phyloP scores from a whole-genome alignment of 768 basidiomycete genomes.

The Leucosporidium scottii region DNA sequence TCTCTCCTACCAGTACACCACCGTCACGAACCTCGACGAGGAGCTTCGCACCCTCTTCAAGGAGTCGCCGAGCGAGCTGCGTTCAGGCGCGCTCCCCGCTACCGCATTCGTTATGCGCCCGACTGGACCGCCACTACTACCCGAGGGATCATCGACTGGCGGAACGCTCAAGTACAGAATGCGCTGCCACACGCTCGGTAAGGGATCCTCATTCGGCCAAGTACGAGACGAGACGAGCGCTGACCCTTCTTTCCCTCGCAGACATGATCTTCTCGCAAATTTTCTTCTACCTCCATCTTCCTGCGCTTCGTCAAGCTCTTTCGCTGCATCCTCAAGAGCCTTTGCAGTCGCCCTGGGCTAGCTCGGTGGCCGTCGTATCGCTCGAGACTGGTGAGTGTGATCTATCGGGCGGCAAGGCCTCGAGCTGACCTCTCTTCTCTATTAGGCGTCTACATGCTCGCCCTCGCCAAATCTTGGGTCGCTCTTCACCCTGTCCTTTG shows the following conservation, averaged over 20 bases:
- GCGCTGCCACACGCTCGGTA: constrained; percentile 5
- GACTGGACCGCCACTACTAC: neutral
- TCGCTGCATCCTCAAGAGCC: constrained; percentile 16
- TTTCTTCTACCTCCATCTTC: constrained; percentile 27
- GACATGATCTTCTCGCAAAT: constrained; percentile 21
- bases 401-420: too few species aligned
- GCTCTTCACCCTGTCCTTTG: constrained; percentile 1
- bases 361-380: constrained; percentile 16
- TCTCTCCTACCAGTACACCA: neutral
- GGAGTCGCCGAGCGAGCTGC: constrained; percentile 6
- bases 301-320: constrained; percentile 19
- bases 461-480: constrained; percentile 20
- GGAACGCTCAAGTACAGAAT: neutral
- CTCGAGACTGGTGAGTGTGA: constrained; percentile 16
- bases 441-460: constrained; percentile 14
- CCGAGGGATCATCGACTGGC: neutral
- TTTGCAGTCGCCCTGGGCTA: constrained; percentile 13
- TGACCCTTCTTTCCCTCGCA: neutral
- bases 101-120: constrained; percentile 16
- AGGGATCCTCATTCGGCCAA: too few species aligned
- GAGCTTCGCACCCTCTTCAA: constrained; percentile 22
- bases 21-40: constrained; percentile 25
- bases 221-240: too few species aligned
- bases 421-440: too few species aligned
- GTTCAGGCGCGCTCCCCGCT: constrained; percentile 5